Conservation (phyloP, 1,284 basidiomycete species). For the Marasmius fiardii region DNA sequence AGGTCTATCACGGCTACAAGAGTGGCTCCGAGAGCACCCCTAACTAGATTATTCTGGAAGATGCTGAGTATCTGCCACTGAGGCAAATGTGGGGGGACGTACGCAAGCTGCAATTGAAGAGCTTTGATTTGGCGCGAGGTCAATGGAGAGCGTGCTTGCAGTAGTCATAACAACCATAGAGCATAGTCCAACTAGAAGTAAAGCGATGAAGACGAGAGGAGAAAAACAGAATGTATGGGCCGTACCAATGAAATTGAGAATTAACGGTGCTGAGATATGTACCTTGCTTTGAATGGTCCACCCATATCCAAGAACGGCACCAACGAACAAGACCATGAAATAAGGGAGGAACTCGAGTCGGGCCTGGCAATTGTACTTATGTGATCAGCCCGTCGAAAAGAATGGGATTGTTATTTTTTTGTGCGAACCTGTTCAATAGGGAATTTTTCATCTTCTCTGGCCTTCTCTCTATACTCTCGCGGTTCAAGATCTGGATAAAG, state of each 20-base stretch:
- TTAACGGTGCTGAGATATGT: constrained; percentile 52
- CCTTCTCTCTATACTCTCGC: constrained; percentile 9
- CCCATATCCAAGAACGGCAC: constrained; percentile 54
- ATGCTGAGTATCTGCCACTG: background rate
- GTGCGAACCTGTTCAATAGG: constrained; percentile 47
- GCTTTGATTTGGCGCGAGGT: constrained; percentile 54
- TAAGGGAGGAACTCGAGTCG: constrained; percentile 44
- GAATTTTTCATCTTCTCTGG: constrained; percentile 33
- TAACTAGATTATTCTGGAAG: constrained; percentile 54
- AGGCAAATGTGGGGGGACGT: constrained; percentile 20
- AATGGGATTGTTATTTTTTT: too few relatives aligned
- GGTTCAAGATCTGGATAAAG: constrained; percentile 11
- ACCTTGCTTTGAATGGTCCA: constrained; percentile 55
- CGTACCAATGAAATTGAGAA: constrained; percentile 57
- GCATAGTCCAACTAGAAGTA: constrained; percentile 45
- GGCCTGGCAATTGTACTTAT: too few relatives aligned
- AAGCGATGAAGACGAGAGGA: constrained; percentile 9
- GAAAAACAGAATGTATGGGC: constrained; percentile 17
- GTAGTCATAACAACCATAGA: constrained; percentile 41
- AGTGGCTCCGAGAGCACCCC: constrained; percentile 48
- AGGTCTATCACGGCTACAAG: constrained; percentile 46
- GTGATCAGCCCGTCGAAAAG: background rate
- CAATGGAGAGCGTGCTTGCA: constrained; percentile 57
- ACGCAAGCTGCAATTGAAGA: constrained; percentile 67
- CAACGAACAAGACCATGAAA: constrained; percentile 38